These are phyloP conservation scores for Chlorella sp. DNA, from an alignment of 139 green algal species.

Conservation along the genomic window DNA sequence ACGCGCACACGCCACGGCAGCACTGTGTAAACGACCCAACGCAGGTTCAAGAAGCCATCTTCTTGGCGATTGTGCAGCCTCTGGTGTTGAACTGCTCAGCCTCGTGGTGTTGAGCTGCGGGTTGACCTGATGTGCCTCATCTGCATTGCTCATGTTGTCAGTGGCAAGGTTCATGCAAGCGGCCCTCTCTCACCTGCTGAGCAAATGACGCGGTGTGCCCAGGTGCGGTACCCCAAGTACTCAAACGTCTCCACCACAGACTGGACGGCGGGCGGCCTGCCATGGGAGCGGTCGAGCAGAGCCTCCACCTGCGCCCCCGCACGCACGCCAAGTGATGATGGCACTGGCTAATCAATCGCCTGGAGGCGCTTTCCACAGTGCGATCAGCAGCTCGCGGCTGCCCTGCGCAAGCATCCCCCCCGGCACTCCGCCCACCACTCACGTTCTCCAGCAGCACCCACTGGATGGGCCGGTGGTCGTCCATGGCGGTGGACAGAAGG, in stretches of 20 bases:
- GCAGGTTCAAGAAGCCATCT: too few relatives aligned
- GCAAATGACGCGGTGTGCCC: conserved; percentile 70
- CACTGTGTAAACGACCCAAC: too few relatives aligned
- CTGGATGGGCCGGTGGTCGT: conserved; percentile 46
- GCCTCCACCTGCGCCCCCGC: conserved; percentile 59
- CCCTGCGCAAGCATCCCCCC: not conserved
- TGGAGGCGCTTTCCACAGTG: too few relatives aligned
- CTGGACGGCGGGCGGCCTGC: conserved; percentile 40
- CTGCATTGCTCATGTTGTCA: too few relatives aligned
- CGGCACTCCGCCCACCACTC: conserved; percentile 2
- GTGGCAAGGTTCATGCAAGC: too few relatives aligned
- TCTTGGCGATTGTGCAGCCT: too few relatives aligned
- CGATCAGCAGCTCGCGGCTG: too few relatives aligned
- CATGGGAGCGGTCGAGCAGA: conserved; percentile 52
- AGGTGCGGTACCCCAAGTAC: conserved; percentile 67
- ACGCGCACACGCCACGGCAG: too few relatives aligned
- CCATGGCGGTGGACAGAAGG: conserved; percentile 48
- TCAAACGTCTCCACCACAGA: conserved; percentile 58
- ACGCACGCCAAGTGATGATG: not conserved
- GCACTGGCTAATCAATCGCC: too few relatives aligned
- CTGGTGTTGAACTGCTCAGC: too few relatives aligned
- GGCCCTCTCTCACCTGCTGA: conserved; percentile 51
- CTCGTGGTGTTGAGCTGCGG: too few relatives aligned
- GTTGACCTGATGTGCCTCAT: too few relatives aligned
- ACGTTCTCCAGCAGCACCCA: conserved; percentile 95